These are phyloP conservation scores for Bipolaris bicolor DNA, from an alignment of 2,329 filamentous ascomycete species.

Conservation along the genomic window DNA sequence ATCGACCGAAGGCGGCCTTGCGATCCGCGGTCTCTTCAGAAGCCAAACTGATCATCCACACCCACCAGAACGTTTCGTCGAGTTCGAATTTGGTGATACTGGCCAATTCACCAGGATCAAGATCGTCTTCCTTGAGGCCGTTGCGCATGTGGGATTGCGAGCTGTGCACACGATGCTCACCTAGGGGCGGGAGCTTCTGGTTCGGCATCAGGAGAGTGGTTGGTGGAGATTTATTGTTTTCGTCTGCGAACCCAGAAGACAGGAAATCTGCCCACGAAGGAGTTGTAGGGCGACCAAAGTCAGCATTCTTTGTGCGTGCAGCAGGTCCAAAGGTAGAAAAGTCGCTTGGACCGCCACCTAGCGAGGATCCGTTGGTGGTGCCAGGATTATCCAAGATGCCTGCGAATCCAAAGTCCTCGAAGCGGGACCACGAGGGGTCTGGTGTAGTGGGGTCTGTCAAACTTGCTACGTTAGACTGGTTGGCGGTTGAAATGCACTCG, in stretches of 20 bases:
- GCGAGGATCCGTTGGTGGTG: constrained; percentile 37
- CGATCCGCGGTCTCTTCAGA: constrained; percentile 83
- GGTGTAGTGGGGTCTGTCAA: constrained; percentile 57
- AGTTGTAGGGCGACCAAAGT: constrained; percentile 82
- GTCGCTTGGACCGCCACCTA: constrained; percentile 61
- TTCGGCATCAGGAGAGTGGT: constrained; percentile 81
- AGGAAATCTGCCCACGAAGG: constrained; percentile 99
- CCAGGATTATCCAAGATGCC: constrained; percentile 71
- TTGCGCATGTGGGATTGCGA: constrained; percentile 76
- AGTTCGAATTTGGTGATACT: constrained; percentile 86
- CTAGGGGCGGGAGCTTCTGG: constrained; percentile 89
- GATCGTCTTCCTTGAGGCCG: constrained; percentile 69
- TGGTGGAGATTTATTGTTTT: constrained; percentile 67
- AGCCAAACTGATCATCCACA: constrained; percentile 97
- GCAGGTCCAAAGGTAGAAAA: constrained; percentile 74
- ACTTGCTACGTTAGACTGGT: constrained; percentile 75
- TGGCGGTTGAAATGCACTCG: constrained; percentile 83
- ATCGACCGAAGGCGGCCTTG: constrained; percentile 93
- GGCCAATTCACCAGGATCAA: constrained; percentile 92
- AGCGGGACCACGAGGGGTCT: constrained; percentile 95
- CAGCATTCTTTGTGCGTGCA: constrained; percentile 69
- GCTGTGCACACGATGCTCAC: constrained; percentile 74
- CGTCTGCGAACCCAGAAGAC: constrained; percentile 87
- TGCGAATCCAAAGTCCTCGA: constrained; percentile 92
- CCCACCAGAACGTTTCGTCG: constrained; percentile 99